Base-by-base conservation (phyloP, 106 monocot species). In the Dioscorea alata region DNA sequence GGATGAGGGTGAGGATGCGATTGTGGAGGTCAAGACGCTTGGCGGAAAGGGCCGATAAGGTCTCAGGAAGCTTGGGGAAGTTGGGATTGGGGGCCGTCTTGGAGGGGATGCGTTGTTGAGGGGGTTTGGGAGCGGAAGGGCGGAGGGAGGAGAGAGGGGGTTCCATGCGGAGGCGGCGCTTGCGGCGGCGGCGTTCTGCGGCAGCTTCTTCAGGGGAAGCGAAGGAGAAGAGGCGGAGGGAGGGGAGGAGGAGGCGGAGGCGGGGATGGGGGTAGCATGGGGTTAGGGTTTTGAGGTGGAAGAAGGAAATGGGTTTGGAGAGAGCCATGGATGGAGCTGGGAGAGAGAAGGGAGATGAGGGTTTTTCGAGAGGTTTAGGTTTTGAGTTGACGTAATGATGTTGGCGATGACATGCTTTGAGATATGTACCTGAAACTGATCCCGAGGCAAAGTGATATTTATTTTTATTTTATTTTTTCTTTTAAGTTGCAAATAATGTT, bases 121-220 rank as follows among this genome's bases (percentile, higher is more conserved):
- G 23, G 8, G 65, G 78, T 8, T 67, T 60, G 67, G 69, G 67
- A 12, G 23, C 52, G 58, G 24, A 42, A 54, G 59, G 80, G 75
- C 82, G 89, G 74, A 71, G 35, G 64, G 84, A 67, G 78, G 91
- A 80, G 78, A 89, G 70, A 20, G 90, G 90, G 14, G 94, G 88
- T 35, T 90, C 86, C 78, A 91, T 88, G 73, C 94, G 87, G 67
- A 91, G 90, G 31, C 83, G 94, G 63, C 94, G 94, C 75, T 95
- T 90, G 68, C 90, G 87, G 67, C 88, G 90, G 31, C 83, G 94
- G 66, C 94, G 94, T 72, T 94, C 94, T 65, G 94, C 88, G 56
- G 94, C 94, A 23, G 88, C 90, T 21, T 88, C 94, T 60, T 95
- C 87, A 0, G 90, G 90, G 34, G 88, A 83, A 81, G 81, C 82